Evolutionary conservation across 2,329 filamentous ascomycete genomes (phyloP).

Genomic region (Penicillium psychrosexuale): DNA sequence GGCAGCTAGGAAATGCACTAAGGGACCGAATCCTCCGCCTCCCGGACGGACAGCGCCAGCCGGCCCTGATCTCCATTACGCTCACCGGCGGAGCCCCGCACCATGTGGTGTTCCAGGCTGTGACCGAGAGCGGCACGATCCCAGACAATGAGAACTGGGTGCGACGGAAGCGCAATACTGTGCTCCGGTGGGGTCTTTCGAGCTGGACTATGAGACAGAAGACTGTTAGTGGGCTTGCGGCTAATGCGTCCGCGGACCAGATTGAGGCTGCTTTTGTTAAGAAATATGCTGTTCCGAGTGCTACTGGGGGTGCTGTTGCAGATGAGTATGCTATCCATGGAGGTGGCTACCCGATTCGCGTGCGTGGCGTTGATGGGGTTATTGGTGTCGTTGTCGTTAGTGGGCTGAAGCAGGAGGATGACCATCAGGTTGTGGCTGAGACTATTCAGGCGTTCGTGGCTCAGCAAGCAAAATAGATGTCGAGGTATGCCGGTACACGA

Average conservation of each 20-base stretch:
- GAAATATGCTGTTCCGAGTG: slow-evolving; percentile 60
- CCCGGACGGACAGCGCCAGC: slow-evolving; percentile 31
- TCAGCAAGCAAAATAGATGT: slow-evolving; percentile 13
- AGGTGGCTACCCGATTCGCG: slow-evolving; percentile 69
- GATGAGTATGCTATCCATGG: slow-evolving; percentile 73
- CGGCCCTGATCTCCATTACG: slow-evolving; percentile 43
- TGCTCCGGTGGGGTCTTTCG: slow-evolving; percentile 66
- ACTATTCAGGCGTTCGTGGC: slow-evolving; percentile 55
- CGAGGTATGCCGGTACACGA: too few species aligned
- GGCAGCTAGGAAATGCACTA: slow-evolving; percentile 38
- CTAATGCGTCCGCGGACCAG: slow-evolving; percentile 35
- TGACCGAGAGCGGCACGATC: slow-evolving; percentile 62
- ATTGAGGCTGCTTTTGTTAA: slow-evolving; percentile 63
- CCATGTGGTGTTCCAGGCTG: slow-evolving; percentile 68
- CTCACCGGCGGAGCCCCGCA: slow-evolving; percentile 29
- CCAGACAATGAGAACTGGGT: slow-evolving; percentile 74
- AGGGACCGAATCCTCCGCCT: slow-evolving; percentile 39
- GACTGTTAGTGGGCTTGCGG: slow-evolving; percentile 38
- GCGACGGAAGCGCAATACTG: slow-evolving; percentile 66
- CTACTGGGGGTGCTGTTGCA: slow-evolving; percentile 46
- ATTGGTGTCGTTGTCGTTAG: slow-evolving; percentile 73
- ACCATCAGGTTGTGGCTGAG: slow-evolving; percentile 73
- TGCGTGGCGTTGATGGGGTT: slow-evolving; percentile 70
- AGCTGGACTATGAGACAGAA: slow-evolving; percentile 72
- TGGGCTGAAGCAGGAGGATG: slow-evolving; percentile 72